Evolutionary conservation across 2,329 filamentous ascomycete genomes (phyloP).

Genomic region (Ascochyta koolunga): DNA sequence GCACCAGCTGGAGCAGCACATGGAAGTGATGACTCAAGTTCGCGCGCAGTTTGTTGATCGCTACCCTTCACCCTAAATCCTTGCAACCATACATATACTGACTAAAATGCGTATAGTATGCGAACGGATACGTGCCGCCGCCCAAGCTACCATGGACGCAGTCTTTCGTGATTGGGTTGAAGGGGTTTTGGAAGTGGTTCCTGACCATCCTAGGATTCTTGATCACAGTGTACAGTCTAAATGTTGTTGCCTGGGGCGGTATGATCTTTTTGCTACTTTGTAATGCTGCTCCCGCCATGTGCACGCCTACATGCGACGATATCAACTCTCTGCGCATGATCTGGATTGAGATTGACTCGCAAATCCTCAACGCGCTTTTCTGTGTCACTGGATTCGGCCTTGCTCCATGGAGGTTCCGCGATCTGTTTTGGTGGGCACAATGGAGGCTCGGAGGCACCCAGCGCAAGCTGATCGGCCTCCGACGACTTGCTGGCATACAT

Average conservation of each 20-base stretch:
- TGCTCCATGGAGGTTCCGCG: slow-evolving; percentile 82
- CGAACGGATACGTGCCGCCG: slow-evolving; percentile 52
- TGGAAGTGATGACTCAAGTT: not conserved
- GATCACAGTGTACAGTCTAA: slow-evolving; percentile 78
- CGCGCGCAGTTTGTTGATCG: not conserved
- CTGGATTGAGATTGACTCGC: slow-evolving; percentile 86
- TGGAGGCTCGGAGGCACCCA: slow-evolving; percentile 62
- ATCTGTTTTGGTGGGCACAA: slow-evolving; percentile 66
- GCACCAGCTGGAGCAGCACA: not conserved
- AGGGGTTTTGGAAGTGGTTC: slow-evolving; percentile 74
- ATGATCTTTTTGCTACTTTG: slow-evolving; percentile 88
- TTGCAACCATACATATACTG: not conserved
- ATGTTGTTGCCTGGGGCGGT: slow-evolving; percentile 86
- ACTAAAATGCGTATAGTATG: slow-evolving; percentile 30
- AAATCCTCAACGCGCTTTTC: slow-evolving; percentile 83
- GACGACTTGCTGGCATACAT: slow-evolving; percentile 75
- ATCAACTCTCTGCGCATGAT: slow-evolving; percentile 77
- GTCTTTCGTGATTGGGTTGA: slow-evolving; percentile 63
- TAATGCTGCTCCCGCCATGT: slow-evolving; percentile 76
- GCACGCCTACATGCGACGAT: slow-evolving; percentile 71
- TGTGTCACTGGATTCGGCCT: slow-evolving; percentile 86
- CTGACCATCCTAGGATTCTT: slow-evolving; percentile 77
- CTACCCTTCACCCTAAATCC: not conserved
- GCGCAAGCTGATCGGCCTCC: slow-evolving; percentile 58
- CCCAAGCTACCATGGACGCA: slow-evolving; percentile 61